A percentile compares a stretch with the other conserved stretches of the same genome.
These are phyloP conservation scores for Suillus paluster DNA, from an alignment of 768 basidiomycete genomes.

Conservation along the genomic window DNA sequence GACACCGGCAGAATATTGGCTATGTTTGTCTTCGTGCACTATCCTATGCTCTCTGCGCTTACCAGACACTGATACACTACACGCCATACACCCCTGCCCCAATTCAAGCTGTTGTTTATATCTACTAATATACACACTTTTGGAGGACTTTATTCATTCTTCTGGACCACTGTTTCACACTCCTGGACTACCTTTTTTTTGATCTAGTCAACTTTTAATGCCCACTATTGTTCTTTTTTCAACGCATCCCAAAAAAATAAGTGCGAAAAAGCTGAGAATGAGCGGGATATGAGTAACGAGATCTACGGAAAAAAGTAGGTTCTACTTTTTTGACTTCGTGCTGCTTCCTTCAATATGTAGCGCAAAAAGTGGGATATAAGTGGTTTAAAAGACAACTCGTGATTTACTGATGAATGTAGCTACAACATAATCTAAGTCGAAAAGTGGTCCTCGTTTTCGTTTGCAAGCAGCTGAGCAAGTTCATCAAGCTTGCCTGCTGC, in stretches of 20 bases:
- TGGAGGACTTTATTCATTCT: background rate
- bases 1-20: background rate
- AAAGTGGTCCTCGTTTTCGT: background rate
- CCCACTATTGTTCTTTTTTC: too few species aligned
- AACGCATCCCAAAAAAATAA: too few species aligned
- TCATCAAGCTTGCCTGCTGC: slow-evolving; percentile 2
- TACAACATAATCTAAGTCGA: background rate
- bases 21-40: background rate
- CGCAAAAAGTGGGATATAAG: too few species aligned
- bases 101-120: background rate
- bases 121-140: too few species aligned
- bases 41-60: background rate
- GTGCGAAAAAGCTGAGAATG: too few species aligned
- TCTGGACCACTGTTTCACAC: background rate
- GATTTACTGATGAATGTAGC: too few species aligned
- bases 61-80: background rate
- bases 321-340: too few species aligned
- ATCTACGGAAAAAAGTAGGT: too few species aligned
- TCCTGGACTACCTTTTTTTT: background rate
- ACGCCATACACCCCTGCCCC: background rate
- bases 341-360: too few species aligned
- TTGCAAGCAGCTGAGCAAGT: background rate
- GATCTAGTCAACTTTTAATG: background rate
- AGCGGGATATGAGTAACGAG: too few species aligned
- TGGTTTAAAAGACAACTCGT: too few species aligned